These are phyloP conservation scores for Saccharomyces hybrid DNA, from an alignment of 1,139 yeast species.

Conservation along the genomic window DNA sequence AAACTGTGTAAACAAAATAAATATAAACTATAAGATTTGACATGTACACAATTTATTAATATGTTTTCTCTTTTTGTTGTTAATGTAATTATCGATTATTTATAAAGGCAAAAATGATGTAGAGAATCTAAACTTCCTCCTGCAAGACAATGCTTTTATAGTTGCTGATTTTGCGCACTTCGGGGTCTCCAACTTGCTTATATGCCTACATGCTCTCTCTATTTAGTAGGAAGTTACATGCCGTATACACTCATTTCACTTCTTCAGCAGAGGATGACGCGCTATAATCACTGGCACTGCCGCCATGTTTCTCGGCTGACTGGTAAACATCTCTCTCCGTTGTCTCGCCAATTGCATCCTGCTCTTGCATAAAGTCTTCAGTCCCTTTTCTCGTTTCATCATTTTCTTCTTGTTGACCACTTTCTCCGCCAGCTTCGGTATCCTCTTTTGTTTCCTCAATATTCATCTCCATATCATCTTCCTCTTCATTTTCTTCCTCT, in stretches of 20 bases:
- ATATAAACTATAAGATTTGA: no score
- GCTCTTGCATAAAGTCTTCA: not conserved
- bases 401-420: not conserved
- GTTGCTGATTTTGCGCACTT: no score
- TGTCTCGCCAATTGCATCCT: not conserved
- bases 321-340: not conserved
- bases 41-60: no score
- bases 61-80: no score
- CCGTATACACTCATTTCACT: not conserved
- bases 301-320: not conserved
- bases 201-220: not conserved
- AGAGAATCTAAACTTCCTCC: no score
- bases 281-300: constrained; percentile 1
- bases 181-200: not conserved
- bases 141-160: no score
- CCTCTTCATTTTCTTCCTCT: not conserved
- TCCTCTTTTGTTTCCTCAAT: constrained; percentile 1
- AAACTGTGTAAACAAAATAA: no score
- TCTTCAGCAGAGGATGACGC: constrained; percentile 1
- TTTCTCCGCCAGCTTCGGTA: not conserved
- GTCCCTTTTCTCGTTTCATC: not conserved
- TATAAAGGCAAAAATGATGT: not conserved
- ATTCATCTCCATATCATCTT: not conserved
- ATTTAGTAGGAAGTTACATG: not conserved
- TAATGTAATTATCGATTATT: not conserved